Evolutionary conservation across 2,329 filamentous ascomycete species (phyloP).

Genomic region (Epichloe sibirici): DNA sequence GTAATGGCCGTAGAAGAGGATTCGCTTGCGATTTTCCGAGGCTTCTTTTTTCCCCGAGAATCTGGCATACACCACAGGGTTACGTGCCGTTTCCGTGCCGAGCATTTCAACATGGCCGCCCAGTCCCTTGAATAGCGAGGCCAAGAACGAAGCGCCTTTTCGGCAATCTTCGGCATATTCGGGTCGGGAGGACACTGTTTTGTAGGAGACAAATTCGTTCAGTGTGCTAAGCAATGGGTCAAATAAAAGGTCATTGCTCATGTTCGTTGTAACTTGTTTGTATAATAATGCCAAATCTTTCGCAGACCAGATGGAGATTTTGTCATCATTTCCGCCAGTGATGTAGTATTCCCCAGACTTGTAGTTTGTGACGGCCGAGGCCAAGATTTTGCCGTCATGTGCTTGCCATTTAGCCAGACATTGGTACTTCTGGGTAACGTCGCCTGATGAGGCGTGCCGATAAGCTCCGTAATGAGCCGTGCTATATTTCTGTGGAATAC

Average conservation of each 20-base stretch:
- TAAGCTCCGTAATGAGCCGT: constrained; percentile 52
- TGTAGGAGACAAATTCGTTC: constrained; percentile 79
- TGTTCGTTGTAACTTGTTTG: constrained; percentile 24
- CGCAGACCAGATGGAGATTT: constrained; percentile 79
- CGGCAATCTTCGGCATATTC: constrained; percentile 87
- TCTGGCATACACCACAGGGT: constrained; percentile 85
- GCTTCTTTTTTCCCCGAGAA: constrained; percentile 69
- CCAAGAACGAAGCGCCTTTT: constrained; percentile 80
- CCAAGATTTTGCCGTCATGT: constrained; percentile 76
- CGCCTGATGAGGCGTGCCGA: constrained; percentile 32
- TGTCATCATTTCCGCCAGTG: constrained; percentile 86
- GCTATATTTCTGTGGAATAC: constrained; percentile 44
- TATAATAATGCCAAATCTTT: constrained; percentile 21
- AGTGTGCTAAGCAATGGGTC: constrained; percentile 58
- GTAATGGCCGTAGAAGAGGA: constrained; percentile 96
- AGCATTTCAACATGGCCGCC: constrained; percentile 84
- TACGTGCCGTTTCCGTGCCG: constrained; percentile 66
- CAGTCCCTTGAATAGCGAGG: constrained; percentile 81
- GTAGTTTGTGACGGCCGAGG: constrained; percentile 63
- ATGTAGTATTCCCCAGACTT: constrained; percentile 73
- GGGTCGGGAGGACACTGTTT: constrained; percentile 76
- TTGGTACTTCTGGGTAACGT: constrained; percentile 69
- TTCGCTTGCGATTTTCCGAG: constrained; percentile 60
- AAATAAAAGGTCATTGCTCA: constrained; percentile 42
- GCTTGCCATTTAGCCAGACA: constrained; percentile 68